These are phyloP conservation scores for Fusarium sp. DNA, from an alignment of 2,329 filamentous ascomycete genomes.

Conservation along the genomic window DNA sequence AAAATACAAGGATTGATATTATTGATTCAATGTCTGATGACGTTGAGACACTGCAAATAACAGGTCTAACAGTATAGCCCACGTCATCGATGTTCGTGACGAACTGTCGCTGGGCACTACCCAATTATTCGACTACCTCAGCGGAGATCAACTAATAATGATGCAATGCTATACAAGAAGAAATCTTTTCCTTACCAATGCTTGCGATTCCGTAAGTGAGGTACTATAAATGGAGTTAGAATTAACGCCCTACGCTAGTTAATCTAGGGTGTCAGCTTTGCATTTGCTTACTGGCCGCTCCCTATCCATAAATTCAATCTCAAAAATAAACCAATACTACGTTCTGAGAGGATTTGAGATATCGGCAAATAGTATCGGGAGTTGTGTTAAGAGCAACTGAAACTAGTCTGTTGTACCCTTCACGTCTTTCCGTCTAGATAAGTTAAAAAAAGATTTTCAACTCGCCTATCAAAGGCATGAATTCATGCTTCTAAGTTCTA, in stretches of 20 bases:
- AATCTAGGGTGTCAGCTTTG: accelerated
- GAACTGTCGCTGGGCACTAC: not conserved
- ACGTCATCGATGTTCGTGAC: not conserved
- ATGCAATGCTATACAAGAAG: not conserved
- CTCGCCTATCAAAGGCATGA: not conserved
- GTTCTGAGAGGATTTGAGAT: not conserved
- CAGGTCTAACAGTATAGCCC: not conserved
- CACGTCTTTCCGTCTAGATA: not conserved
- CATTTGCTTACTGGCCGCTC: accelerated
- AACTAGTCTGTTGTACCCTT: not conserved
- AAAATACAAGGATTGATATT: not conserved
- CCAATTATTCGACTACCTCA: accelerated
- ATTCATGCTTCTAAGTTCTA: not conserved
- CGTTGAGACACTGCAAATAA: not conserved
- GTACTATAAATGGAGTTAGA: too few species aligned
- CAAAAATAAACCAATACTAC: not conserved
- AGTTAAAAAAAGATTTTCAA: not conserved
- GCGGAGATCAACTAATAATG: accelerated
- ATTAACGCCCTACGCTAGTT: too few species aligned
- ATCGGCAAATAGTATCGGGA: accelerated
- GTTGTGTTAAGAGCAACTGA: not conserved
- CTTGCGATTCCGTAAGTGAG: not conserved
- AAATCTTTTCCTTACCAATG: not conserved
- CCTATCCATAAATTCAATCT: not conserved
- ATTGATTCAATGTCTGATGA: not conserved